Evolutionary conservation across 495 filamentous ascomycete genomes (phyloP).

Genomic region (Pyrenula aspistea): DNA sequence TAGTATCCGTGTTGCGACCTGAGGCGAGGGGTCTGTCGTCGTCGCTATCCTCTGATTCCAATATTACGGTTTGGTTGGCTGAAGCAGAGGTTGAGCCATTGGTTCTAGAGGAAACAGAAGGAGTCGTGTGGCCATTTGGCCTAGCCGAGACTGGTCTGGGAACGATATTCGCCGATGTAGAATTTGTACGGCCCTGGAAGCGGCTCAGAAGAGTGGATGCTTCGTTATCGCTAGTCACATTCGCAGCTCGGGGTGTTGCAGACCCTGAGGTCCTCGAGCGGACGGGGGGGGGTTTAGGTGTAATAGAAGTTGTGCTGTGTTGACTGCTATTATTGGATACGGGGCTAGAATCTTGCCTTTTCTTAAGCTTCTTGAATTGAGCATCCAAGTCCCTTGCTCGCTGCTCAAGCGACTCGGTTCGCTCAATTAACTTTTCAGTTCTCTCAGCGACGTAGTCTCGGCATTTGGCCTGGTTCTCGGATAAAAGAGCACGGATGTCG

Average conservation of each 20-base stretch:
- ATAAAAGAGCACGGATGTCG: too few relatives aligned
- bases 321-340: not conserved
- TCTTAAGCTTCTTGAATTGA: not conserved
- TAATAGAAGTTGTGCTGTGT: not conserved
- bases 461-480: too few relatives aligned
- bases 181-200: not conserved
- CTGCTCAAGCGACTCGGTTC: not conserved
- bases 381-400: not conserved
- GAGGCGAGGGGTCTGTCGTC: not conserved
- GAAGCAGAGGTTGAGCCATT: not conserved
- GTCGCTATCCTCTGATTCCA: not conserved
- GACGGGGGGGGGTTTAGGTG: not conserved
- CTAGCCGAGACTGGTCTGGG: not conserved
- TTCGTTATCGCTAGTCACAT: not conserved
- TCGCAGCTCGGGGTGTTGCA: not conserved
- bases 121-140: not conserved
- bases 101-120: not conserved
- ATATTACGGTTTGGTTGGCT: not conserved
- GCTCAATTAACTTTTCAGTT: not conserved
- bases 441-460: too few relatives aligned
- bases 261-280: not conserved
- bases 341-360: not conserved
- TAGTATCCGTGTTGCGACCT: not conserved
- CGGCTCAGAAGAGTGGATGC: not conserved
- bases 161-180: too few relatives aligned